Evolutionary conservation across 2,329 filamentous ascomycete genomes (phyloP), one percentile per base, ranked within the genome.

Genomic region (Aspergillus sp.): DNA sequence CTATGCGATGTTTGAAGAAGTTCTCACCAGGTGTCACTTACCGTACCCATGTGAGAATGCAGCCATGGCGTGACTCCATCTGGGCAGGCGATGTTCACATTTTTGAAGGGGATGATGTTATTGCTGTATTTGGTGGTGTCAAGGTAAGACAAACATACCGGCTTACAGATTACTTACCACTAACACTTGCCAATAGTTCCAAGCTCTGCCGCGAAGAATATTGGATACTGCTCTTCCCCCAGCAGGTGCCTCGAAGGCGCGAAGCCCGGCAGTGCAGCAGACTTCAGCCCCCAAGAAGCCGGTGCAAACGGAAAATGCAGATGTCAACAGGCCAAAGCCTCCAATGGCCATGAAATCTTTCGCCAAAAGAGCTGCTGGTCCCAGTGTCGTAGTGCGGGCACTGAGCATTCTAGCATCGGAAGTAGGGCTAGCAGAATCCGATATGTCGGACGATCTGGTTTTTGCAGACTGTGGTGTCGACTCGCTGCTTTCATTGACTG

Each of bases 381-480:
- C 69, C 12, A 72, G 69, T 49, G 53, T 78, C 11, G 62, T 68
- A 11, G 62, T 58, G 9, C 73, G 72, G 7, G 74, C 74, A 23
- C 70, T 79, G 45, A 66, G 67, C 12, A 76, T 79, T 46, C 68
- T 79, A 49, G 75, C 73, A 15, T 68, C 70, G 15, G 77, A 79
- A 70, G 84, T 83, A 48, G 84, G 84, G 60, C 78, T 87, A 19
- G 81, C 84, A 52, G 78, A 82, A 66, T 77, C 78, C 19, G 84
- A 87, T 66, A 79, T 87, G 52, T 80, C 84, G 12, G 83, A 86
- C 53, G 82, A 84, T 53, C 79, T 84, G 52, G 81, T 82, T 50
- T 86, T 86, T 63, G 83, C 85, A 63, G 84, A 86, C 65, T 80
- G 86, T 23, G 84, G 84, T 58, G 83, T 86, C 33, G 84, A 86